A percentile compares a stretch with the other conserved stretches of the same genome.
phyloP scores from a whole-genome alignment of 352 stramenopile genomes.

The Phytophthora litchii region DNA sequence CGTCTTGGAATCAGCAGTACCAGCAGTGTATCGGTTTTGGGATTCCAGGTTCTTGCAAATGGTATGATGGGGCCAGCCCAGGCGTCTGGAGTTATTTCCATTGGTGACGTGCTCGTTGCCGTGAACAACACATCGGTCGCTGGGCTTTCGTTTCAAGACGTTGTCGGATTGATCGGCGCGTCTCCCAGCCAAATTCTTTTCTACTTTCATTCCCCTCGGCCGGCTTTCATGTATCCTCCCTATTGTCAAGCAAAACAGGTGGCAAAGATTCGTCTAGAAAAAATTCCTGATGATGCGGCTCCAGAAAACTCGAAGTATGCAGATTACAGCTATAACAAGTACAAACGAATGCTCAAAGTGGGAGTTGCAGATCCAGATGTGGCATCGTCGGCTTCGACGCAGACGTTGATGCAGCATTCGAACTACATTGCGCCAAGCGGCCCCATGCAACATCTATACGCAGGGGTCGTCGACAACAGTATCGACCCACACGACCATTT shows the following conservation, averaged over 20 bases:
- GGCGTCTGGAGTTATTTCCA: constrained; percentile 71
- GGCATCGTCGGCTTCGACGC: constrained; percentile 33
- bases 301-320: constrained; percentile 56
- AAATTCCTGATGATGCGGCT: constrained; percentile 39
- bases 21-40: constrained; percentile 71
- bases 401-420: constrained; percentile 46
- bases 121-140: constrained; percentile 78
- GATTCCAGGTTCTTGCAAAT: constrained; percentile 77
- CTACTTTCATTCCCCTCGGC: constrained; percentile 79
- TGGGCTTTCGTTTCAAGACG: constrained; percentile 70
- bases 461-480: constrained; percentile 88
- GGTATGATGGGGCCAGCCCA: constrained; percentile 80
- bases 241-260: constrained; percentile 73
- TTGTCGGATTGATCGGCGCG: constrained; percentile 72
- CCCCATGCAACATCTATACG: constrained; percentile 88
- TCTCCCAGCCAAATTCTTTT: constrained; percentile 76
- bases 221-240: constrained; percentile 67
- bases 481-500: constrained; percentile 91
- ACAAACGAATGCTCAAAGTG: constrained; percentile 68
- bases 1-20: constrained; percentile 73
- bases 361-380: constrained; percentile 43
- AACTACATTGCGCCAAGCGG: constrained; percentile 81
- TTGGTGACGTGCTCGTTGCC: constrained; percentile 74
- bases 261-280: constrained; percentile 49
- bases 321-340: constrained; percentile 74